Evolutionary conservation across 345 rosid species (phyloP).

Genomic region (Mallotus nudiflorus): DNA sequence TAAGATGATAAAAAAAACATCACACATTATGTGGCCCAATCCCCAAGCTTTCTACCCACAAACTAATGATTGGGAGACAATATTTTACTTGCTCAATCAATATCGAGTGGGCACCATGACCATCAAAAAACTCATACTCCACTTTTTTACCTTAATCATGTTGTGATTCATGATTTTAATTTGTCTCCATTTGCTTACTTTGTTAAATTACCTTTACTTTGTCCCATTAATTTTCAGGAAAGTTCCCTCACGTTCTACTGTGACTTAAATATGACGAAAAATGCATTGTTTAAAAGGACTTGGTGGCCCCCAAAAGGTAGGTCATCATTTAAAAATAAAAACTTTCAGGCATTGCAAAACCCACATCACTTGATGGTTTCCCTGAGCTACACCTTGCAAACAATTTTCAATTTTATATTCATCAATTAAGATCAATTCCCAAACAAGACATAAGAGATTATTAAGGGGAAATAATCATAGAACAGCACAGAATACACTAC

Average conservation of each 20-base stretch:
- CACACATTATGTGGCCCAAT: neutral
- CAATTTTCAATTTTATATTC: neutral
- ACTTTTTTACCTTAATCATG: neutral
- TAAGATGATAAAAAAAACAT: neutral
- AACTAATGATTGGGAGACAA: neutral
- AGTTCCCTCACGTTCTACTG: neutral
- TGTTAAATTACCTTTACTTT: neutral
- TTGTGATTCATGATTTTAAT: neutral
- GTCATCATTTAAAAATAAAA: neutral
- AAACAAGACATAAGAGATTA: neutral
- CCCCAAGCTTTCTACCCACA: neutral
- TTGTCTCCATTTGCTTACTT: neutral
- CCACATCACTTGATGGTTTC: neutral
- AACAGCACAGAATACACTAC: slow-evolving; percentile 33
- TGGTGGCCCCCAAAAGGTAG: neutral
- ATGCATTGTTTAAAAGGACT: too few relatives aligned
- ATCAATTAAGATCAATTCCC: neutral
- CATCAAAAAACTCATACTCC: neutral
- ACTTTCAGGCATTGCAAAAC: neutral
- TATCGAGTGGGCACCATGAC: neutral
- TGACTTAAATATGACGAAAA: neutral
- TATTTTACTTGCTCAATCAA: neutral
- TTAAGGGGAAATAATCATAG: neutral
- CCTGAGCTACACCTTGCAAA: neutral
- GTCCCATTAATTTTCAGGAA: neutral